Conservation (phyloP, 345 rosid genomes). For the Erysimum cheiranthoides region DNA sequence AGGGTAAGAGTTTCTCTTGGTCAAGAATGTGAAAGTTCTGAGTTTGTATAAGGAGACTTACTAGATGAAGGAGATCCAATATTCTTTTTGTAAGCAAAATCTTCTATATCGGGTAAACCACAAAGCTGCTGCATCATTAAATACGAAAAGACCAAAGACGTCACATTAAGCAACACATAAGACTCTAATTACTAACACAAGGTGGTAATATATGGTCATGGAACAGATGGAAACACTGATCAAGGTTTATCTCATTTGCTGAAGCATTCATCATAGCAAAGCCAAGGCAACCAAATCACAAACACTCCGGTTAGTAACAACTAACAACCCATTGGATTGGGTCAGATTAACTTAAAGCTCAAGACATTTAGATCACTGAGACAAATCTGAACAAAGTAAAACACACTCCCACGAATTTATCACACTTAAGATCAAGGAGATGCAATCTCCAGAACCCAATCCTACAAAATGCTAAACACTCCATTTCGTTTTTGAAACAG, state of each 20-base stretch:
- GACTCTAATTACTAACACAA: neutral
- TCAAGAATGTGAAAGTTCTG: neutral
- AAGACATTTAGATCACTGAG: neutral
- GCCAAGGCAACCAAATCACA: neutral
- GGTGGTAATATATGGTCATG: neutral
- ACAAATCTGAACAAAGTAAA: neutral
- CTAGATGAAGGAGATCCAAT: conserved; percentile 47
- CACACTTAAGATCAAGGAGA: conserved; percentile 10
- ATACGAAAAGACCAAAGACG: neutral
- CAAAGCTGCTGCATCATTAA: conserved; percentile 52
- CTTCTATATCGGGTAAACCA: conserved; percentile 76
- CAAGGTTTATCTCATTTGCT: conserved; percentile 17
- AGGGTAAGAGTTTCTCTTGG: neutral
- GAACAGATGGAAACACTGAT: conserved; percentile 7
- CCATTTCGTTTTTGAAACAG: neutral
- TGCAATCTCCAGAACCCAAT: conserved; percentile 15
- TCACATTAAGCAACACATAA: neutral
- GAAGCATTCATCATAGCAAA: conserved; percentile 2
- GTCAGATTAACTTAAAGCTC: neutral
- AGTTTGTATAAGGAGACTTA: conserved; percentile 43
- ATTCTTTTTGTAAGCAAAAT: conserved; percentile 63
- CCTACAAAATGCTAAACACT: neutral
- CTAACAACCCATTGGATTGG: neutral
- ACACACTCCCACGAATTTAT: neutral
- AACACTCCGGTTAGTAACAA: neutral